Evolutionary conservation across 148 eudicot species (phyloP).

Genomic region (Rhododendron simsii): DNA sequence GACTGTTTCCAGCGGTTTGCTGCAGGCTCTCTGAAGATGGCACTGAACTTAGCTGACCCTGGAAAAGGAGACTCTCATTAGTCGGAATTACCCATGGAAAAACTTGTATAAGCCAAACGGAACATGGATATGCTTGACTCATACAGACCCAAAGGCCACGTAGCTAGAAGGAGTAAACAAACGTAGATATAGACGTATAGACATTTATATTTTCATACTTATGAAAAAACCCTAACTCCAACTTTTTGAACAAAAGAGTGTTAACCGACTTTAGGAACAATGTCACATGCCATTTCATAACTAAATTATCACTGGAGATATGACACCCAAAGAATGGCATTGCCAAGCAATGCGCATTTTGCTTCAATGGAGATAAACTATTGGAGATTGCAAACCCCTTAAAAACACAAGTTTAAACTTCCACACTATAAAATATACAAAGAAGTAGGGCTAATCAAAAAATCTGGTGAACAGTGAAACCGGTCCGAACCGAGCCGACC

Average conservation of each 20-base stretch:
- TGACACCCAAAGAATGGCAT: background rate
- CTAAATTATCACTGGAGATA: background rate
- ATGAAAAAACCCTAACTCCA: background rate
- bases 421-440: background rate
- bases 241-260: background rate
- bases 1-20: conserved; percentile 53
- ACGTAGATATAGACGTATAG: background rate
- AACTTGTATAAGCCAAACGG: background rate
- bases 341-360: background rate
- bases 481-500: background rate
- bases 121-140: background rate
- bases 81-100: background rate
- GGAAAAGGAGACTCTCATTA: conserved; percentile 8
- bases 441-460: background rate
- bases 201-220: background rate
- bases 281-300: background rate
- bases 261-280: background rate
- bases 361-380: background rate
- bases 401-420: background rate
- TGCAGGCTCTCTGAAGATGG: conserved; percentile 63
- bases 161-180: background rate
- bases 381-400: background rate
- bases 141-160: background rate
- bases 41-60: conserved; percentile 79
- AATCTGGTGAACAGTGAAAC: background rate